A percentile compares a stretch with the other conserved stretches of the same genome.
Conservation (phyloP, 345 rosid species). For the Gossypium anomalum region DNA sequence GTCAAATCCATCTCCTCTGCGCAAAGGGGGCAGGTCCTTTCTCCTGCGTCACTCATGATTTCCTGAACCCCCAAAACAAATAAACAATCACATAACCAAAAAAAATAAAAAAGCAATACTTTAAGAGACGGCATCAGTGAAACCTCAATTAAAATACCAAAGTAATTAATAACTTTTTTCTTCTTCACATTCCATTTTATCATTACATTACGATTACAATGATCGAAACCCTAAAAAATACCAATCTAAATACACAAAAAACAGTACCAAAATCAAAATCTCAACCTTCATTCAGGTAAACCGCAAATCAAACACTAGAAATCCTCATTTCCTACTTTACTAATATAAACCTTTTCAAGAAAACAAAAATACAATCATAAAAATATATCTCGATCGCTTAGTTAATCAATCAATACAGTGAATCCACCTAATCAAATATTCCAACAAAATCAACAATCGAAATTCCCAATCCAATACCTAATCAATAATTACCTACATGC, state of each 20-base stretch:
- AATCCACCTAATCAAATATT: constrained; percentile 7
- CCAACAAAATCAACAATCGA: neutral
- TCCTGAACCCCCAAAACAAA: constrained; percentile 21
- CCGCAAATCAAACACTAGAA: constrained; percentile 21
- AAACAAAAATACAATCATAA: neutral
- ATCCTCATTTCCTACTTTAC: constrained; percentile 6
- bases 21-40: constrained; percentile 85
- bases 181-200: neutral
- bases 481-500: constrained; percentile 2
- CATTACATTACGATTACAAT: neutral
- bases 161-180: neutral
- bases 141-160: neutral
- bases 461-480: constrained; percentile 12
- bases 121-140: neutral
- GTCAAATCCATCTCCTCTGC: constrained; percentile 95
- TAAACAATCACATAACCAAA: neutral
- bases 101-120: neutral
- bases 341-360: neutral
- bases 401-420: constrained; percentile 17
- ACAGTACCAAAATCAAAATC: neutral
- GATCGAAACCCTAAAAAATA: constrained; percentile 15
- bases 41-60: constrained; percentile 80
- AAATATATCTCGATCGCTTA: neutral
- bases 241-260: neutral
- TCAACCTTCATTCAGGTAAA: neutral